Conservation (phyloP, 164 flowering plant species). For the Magnolia kwangsiensis region DNA sequence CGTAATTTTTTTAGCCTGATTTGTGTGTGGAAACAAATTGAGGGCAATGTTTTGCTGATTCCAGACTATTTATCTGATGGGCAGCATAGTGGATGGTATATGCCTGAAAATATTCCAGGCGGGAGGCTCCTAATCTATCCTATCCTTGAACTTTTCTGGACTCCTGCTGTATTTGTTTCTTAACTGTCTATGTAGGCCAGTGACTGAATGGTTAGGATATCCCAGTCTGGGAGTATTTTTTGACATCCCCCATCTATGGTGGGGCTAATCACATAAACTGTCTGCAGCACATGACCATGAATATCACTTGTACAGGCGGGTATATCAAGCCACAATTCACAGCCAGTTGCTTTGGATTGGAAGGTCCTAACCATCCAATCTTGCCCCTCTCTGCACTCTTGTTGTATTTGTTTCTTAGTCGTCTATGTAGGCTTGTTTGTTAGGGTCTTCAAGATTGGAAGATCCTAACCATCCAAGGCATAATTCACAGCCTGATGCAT, state of each 20-base stretch:
- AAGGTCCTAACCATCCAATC: background rate
- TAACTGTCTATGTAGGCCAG: too few relatives aligned
- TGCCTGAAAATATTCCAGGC: too few relatives aligned
- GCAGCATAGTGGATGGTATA: background rate
- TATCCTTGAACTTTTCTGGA: too few relatives aligned
- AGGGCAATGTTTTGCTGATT: background rate
- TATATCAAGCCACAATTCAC: background rate
- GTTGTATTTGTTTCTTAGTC: background rate
- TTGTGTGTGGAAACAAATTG: background rate
- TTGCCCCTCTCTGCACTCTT: background rate
- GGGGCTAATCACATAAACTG: too few relatives aligned
- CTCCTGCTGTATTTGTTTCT: too few relatives aligned
- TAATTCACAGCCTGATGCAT: too few relatives aligned
- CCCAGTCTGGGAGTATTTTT: too few relatives aligned
- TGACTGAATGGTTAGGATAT: too few relatives aligned
- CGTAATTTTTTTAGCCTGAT: background rate
- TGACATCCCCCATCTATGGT: too few relatives aligned
- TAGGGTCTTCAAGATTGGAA: background rate
- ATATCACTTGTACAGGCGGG: background rate
- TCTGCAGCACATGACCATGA: background rate
- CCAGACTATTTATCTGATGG: background rate
- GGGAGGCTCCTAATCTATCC: too few relatives aligned
- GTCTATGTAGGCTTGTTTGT: background rate
- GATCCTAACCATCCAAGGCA: too few relatives aligned
- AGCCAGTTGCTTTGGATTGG: background rate